Percentiles rank a stretch among this genome's conserved stretches.
phyloP scores from a whole-genome alignment of 1,284 basidiomycete species.

The Irpex sp. region DNA sequence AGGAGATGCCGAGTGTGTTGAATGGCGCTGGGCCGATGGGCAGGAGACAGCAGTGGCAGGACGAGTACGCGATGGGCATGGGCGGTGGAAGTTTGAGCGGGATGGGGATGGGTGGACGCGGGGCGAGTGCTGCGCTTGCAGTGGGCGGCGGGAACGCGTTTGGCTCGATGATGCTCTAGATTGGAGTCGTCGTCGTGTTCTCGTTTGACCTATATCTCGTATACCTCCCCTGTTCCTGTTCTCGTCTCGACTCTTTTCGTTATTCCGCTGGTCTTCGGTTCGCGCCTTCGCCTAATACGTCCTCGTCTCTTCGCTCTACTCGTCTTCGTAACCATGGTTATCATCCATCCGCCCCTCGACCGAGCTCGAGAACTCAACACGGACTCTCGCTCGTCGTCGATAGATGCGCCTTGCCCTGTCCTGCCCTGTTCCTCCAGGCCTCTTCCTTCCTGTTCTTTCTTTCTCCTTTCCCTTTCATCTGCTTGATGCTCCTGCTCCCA shows the following conservation, averaged over 20 bases:
- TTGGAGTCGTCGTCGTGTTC: background rate
- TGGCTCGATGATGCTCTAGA: constrained; percentile 38
- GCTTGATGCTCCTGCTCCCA: too few relatives aligned
- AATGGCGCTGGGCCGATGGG: constrained; percentile 23
- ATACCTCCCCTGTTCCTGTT: background rate
- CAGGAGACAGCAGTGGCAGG: constrained; percentile 21
- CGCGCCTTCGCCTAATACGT: background rate
- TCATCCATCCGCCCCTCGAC: too few relatives aligned
- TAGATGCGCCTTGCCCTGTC: too few relatives aligned
- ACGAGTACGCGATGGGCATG: constrained; percentile 28
- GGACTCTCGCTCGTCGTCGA: too few relatives aligned
- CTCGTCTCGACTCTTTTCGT: background rate
- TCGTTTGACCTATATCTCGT: background rate
- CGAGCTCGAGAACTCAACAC: too few relatives aligned
- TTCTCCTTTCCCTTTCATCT: too few relatives aligned
- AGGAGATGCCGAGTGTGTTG: constrained; percentile 33
- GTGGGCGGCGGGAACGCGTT: constrained; percentile 36
- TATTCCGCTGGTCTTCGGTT: background rate
- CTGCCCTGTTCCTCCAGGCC: too few relatives aligned
- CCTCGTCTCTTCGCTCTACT: background rate
- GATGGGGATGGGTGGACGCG: constrained; percentile 23
- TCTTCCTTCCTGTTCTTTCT: too few relatives aligned
- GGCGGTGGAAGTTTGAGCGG: constrained; percentile 18
- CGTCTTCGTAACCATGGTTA: too few relatives aligned
- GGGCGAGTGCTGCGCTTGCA: constrained; percentile 29